phyloP scores from a whole-genome alignment of 129 eudicot species.

The Pittosporum tobira region DNA sequence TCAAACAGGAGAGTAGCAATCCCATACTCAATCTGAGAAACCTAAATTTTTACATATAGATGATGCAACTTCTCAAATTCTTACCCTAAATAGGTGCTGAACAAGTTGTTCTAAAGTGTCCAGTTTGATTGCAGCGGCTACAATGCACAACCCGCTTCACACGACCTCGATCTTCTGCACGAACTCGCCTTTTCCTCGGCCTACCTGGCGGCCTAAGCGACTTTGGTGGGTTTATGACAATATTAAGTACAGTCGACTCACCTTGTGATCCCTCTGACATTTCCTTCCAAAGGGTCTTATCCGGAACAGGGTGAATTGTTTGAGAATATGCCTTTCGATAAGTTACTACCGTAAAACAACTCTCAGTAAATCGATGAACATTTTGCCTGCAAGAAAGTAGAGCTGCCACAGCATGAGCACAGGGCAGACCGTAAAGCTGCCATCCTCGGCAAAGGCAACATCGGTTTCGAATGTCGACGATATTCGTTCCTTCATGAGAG shows the following conservation, averaged over 20 bases:
- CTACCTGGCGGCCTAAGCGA: constrained; percentile 51
- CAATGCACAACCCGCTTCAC: constrained; percentile 69
- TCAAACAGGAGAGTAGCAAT: background rate
- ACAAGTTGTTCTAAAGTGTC: constrained; percentile 87
- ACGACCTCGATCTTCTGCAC: constrained; percentile 48
- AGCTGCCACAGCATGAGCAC: constrained; percentile 83
- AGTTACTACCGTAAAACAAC: constrained; percentile 61
- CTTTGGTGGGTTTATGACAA: constrained; percentile 63
- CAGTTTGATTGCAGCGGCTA: constrained; percentile 81
- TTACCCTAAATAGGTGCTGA: constrained; percentile 52
- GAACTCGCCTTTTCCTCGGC: constrained; percentile 61
- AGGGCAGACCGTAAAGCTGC: constrained; percentile 72
- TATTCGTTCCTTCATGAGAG: constrained; percentile 57
- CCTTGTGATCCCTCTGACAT: constrained; percentile 14
- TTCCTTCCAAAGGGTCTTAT: constrained; percentile 58
- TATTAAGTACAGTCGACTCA: constrained; percentile 13
- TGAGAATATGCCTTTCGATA: constrained; percentile 73
- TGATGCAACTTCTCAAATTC: background rate
- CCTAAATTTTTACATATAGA: constrained; percentile 4
- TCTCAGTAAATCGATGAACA: constrained; percentile 69
- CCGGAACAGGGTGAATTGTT: constrained; percentile 78
- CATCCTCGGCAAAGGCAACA: constrained; percentile 72
- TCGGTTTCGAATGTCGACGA: constrained; percentile 65
- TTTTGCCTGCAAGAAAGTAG: constrained; percentile 75
- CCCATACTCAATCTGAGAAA: background rate